Evolutionary conservation across 805 yeast species (phyloP), one percentile per base, ranked within the genome.

Genomic region (Metschnikowia koreensis): DNA sequence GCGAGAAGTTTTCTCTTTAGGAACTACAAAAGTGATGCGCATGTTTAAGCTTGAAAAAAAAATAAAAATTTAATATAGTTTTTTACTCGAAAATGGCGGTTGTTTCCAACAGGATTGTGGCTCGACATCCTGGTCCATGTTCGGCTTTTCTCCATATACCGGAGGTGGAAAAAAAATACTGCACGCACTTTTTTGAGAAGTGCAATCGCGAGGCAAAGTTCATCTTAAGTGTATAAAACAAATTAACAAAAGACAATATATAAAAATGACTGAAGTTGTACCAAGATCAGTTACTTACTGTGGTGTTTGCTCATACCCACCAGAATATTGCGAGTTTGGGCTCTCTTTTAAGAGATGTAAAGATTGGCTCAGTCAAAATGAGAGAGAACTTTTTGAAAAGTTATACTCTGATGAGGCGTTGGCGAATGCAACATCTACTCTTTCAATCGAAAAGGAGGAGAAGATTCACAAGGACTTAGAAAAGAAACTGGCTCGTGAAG

Each of bases 241-340:
- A 31, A 31, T 6, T 10, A 31, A 31, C 10, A 12, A 12, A 31
- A 31, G 13, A 31, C 12, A 31, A 31, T 10, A 10, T 12, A 39
- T 28, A 6, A 31, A n/a, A 33, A 69, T 69, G 71, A 48, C 72
- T 16, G 70, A 68, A 56, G 57, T 68, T 17, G 50, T 38, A 9
- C 70, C 77, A n/a, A 65, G 54, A 50, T 17, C 54, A 11, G 81
- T 84, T 17, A 63, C 79, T 13, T 89, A 89, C 71, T 89, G 97
- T 66, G 90, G 82, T 6, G 80, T 89, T 12, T 89, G 97, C 66
- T 71, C 89, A 1, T 84, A 80, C 64, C 96, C 97, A n/a, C 89
- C 89, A 4, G 97, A 81, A 69, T 92, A 84, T 71, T 92, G 98
- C 73, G 97, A 93, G 66, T 92, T 92, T 65, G 94, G 96, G 11